phyloP scores from a whole-genome alignment of 129 eudicot genomes.

The Oenanthe sinensis region DNA sequence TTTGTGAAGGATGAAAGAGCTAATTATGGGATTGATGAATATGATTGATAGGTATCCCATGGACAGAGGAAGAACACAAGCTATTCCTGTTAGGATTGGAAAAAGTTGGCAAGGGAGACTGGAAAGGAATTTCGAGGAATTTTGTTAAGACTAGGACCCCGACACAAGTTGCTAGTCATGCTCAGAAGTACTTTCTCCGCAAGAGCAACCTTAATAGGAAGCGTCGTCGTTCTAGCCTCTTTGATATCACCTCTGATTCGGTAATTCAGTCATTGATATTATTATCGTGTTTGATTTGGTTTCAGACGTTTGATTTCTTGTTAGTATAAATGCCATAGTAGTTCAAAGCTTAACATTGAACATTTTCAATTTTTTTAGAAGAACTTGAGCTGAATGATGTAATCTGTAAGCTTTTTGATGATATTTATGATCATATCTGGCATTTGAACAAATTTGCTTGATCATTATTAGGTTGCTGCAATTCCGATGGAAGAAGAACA shows the following conservation, averaged over 20 bases:
- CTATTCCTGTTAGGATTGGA: conserved; percentile 71
- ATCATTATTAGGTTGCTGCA: conserved; percentile 40
- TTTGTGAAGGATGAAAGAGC: no score
- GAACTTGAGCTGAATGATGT: background rate
- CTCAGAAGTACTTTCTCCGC: conserved; percentile 87
- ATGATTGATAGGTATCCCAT: conserved; percentile 56
- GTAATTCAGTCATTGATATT: conserved; percentile 16
- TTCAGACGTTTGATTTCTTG: background rate
- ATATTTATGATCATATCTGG: background rate
- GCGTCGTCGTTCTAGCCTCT: conserved; percentile 85
- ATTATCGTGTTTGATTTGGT: background rate
- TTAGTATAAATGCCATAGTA: no score
- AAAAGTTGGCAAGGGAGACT: conserved; percentile 86
- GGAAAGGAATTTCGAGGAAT: conserved; percentile 88
- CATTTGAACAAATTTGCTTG: background rate
- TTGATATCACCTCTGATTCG: conserved; percentile 78
- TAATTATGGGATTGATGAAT: background rate
- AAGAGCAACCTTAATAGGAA: conserved; percentile 70
- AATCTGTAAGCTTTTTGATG: background rate
- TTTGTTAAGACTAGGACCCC: conserved; percentile 78
- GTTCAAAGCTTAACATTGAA: no score
- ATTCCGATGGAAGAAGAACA: conserved; percentile 30
- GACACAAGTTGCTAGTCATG: conserved; percentile 96
- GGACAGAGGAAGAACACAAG: conserved; percentile 96
- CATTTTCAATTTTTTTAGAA: no score